Base-by-base conservation (phyloP, 129 eudicot genomes). In the Silybum marianum region DNA sequence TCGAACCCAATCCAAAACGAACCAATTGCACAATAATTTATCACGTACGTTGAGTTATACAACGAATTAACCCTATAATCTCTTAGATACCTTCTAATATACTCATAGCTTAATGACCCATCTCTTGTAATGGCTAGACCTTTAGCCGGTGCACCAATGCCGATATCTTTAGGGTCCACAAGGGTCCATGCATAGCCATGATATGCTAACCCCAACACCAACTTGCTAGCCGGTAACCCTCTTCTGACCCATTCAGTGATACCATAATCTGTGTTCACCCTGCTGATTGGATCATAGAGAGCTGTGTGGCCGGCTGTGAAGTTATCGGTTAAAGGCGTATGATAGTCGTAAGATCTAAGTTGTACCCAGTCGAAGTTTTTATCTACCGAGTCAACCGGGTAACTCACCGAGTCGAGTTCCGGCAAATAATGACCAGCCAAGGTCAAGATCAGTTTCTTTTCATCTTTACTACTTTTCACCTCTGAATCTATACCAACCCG, bases 1-100 rank as follows among this genome's bases (percentile, higher is more conserved):
- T 92, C 97, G 39, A 80, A 92, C 3, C 86, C 88, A 0, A 92
- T 84, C 97, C 97, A 92, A 16, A 85, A 81, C 0, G 84, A 84
- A 32, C 86, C 87, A 3, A 83, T 63, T 2, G 44, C 71, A 69
- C 90, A 83, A 65, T 88, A 92, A 32, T 82, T 81, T 1, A 81
- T 12, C 21, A 83, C 97, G 3, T 81, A 69, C 9, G 85, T 87
- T 1, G 86, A 39, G 54, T 90, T 85, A 51, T 83, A 87, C 81
- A 87, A 81, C 0, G 76, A 54, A 1, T 70, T 34, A 9, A 78
- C 83, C 9, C 46, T 22, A 7, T 83, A 82, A 2, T 62, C 48
- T 9, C 6, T 36, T 9, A 87, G 65, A 25, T 79, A 88, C 22
- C 4, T 22, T 87, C 24, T 81, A n/a, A 92, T 92, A 40, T 71